phyloP scores from a whole-genome alignment of 345 rosid species.

The Arabidopsis thaliana region DNA sequence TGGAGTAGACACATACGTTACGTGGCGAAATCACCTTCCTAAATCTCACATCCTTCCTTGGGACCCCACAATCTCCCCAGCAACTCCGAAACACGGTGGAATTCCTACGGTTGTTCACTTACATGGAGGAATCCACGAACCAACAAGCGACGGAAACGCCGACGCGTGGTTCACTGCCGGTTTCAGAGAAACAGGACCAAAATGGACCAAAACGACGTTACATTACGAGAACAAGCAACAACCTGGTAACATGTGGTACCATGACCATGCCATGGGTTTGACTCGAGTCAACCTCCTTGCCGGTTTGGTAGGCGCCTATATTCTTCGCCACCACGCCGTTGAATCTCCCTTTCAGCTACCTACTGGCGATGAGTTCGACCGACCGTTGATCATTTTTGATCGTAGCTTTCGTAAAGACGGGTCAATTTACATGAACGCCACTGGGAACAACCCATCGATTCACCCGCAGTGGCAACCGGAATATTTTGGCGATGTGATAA shows the following conservation, averaged over 20 bases:
- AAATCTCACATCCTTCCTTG: conserved; percentile 80
- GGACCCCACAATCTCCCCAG: conserved; percentile 89
- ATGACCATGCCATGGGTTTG: conserved; percentile 95
- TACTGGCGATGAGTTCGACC: conserved; percentile 58
- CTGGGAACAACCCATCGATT: conserved; percentile 82
- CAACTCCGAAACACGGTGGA: conserved; percentile 57
- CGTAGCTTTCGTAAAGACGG: conserved; percentile 74
- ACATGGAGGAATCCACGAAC: conserved; percentile 82
- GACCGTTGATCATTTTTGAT: conserved; percentile 70
- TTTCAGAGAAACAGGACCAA: conserved; percentile 65
- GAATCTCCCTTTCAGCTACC: conserved; percentile 73
- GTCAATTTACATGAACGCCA: conserved; percentile 77
- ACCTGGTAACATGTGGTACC: conserved; percentile 95
- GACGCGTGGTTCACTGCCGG: conserved; percentile 80
- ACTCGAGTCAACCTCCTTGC: conserved; percentile 87
- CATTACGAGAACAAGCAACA: conserved; percentile 77
- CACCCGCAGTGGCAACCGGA: conserved; percentile 99
- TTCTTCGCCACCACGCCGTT: conserved; percentile 60
- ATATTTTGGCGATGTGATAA: conserved; percentile 79
- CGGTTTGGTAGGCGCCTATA: conserved; percentile 79
- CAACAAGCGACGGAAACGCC: conserved; percentile 77
- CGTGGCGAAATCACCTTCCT: conserved; percentile 91
- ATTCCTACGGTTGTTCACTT: conserved; percentile 96
- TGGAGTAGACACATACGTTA: conserved; percentile 65
- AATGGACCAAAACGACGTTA: conserved; percentile 63